Percentiles rank a stretch among this genome's conserved stretches.
Evolutionary conservation across 1,284 basidiomycete genomes (phyloP).

Genomic region (Leccinum griseonigrum): DNA sequence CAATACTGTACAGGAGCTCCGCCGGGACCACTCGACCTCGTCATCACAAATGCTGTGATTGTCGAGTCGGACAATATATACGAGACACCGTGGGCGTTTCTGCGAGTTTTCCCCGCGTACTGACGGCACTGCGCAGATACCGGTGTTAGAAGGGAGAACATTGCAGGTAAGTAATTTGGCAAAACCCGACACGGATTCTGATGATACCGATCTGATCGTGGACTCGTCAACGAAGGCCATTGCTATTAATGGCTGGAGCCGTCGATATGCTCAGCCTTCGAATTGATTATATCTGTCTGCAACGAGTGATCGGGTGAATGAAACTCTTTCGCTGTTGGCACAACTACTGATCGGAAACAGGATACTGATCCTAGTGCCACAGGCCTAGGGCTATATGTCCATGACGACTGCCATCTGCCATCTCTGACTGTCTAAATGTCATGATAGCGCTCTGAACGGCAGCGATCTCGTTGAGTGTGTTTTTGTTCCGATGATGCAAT

Average conservation of each 20-base stretch:
- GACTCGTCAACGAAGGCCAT: constrained; percentile 94
- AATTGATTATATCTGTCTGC: constrained; percentile 87
- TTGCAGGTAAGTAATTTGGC: constrained; percentile 94
- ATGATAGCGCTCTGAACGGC: constrained; percentile 96
- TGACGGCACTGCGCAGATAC: constrained; percentile 78
- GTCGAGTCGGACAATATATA: constrained; percentile 72
- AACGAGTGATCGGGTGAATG: constrained; percentile 60
- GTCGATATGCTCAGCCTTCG: constrained; percentile 14
- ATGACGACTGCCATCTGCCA: constrained; percentile 87
- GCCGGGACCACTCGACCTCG: background rate
- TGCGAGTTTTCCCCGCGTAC: background rate
- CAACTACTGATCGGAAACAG: constrained; percentile 87
- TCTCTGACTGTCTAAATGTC: constrained; percentile 76
- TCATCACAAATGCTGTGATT: constrained; percentile 90
- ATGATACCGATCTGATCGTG: constrained; percentile 74
- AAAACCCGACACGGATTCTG: constrained; percentile 87
- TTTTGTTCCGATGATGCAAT: constrained; percentile 42
- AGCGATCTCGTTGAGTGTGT: constrained; percentile 88
- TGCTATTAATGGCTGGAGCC: constrained; percentile 93
- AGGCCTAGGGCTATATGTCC: constrained; percentile 92
- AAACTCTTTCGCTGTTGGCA: constrained; percentile 64
- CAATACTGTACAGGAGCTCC: background rate
- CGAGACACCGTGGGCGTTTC: background rate
- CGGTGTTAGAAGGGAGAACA: constrained; percentile 83
- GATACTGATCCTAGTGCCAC: constrained; percentile 93